These are phyloP conservation scores for Achaetomiella virescens DNA, from an alignment of 495 filamentous ascomycete species.

Conservation along the genomic window DNA sequence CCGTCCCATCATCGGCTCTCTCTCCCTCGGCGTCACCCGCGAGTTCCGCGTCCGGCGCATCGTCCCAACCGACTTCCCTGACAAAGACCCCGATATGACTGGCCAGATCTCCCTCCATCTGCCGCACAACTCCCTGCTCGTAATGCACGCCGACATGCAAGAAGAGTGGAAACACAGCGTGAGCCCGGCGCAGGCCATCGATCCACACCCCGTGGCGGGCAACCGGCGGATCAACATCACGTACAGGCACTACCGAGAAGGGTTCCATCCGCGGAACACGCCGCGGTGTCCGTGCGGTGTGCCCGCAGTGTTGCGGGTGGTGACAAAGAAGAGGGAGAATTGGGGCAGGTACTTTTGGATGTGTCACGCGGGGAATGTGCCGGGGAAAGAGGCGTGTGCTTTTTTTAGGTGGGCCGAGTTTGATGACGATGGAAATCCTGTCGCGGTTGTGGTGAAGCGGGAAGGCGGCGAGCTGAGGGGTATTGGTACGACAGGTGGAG, in stretches of 20 bases:
- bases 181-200: conserved; percentile 62
- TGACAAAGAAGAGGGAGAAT: conserved; percentile 67
- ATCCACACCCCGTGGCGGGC: conserved; percentile 74
- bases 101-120: conserved; percentile 89
- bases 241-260: conserved; percentile 77
- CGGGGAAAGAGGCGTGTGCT: conserved; percentile 67
- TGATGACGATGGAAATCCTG: conserved; percentile 75
- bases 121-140: conserved; percentile 83
- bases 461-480: neutral
- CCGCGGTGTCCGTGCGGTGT: conserved; percentile 61
- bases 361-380: conserved; percentile 73
- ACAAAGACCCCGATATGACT: conserved; percentile 49
- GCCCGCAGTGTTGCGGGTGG: conserved; percentile 68
- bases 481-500: no score
- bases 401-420: conserved; percentile 91
- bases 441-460: conserved; percentile 42
- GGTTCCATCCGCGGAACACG: conserved; percentile 64
- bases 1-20: conserved; percentile 75
- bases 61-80: conserved; percentile 39
- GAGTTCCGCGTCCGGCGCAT: conserved; percentile 84
- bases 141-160: conserved; percentile 94
- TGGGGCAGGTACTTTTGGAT: conserved; percentile 88
- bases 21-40: conserved; percentile 81
- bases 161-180: conserved; percentile 79
- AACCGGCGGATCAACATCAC: conserved; percentile 86